Percentiles rank a stretch among this genome's conserved stretches.
Evolutionary conservation across 371 early-diverging fungal species (phyloP).

Genomic region (Apophysomyces variabilis): DNA sequence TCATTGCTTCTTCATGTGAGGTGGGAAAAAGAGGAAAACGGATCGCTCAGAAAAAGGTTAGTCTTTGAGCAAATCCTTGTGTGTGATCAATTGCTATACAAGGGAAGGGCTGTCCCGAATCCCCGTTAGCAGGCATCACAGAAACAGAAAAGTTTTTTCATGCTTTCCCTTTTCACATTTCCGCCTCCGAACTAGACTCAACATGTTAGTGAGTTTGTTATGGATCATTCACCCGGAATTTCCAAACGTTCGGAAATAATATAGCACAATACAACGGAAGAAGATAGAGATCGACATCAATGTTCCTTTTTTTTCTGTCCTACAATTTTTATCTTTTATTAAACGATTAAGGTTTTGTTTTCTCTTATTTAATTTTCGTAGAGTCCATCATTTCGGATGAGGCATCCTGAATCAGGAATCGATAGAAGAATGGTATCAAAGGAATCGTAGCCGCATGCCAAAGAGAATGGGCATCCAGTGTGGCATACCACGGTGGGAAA

Average conservation of each 20-base stretch:
- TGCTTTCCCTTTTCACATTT: too few relatives aligned
- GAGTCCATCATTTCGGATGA: constrained; percentile 46
- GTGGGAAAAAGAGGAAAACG: too few relatives aligned
- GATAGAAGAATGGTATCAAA: constrained; percentile 77
- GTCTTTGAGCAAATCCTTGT: background rate
- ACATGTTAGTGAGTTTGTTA: too few relatives aligned
- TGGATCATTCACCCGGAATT: too few relatives aligned
- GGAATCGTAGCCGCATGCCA: constrained; percentile 96
- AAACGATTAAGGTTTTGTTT: background rate
- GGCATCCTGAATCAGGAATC: constrained; percentile 79
- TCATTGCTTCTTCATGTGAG: too few relatives aligned
- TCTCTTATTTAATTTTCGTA: too few relatives aligned
- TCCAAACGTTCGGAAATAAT: too few relatives aligned
- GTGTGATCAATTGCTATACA: constrained; percentile 5
- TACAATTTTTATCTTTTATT: background rate
- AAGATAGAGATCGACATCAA: too few relatives aligned
- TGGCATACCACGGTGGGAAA: constrained; percentile 83
- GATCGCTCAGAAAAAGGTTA: background rate
- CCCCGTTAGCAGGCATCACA: background rate
- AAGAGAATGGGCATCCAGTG: constrained; percentile 92
- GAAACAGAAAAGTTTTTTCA: too few relatives aligned
- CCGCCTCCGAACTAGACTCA: too few relatives aligned
- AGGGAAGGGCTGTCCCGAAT: background rate
- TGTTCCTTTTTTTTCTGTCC: too few relatives aligned
- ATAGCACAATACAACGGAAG: too few relatives aligned